A percentile compares a stretch with the other conserved stretches of the same genome.
These are phyloP conservation scores for Phytophthora foliorum DNA, from an alignment of 352 stramenopile genomes.

Conservation along the genomic window DNA sequence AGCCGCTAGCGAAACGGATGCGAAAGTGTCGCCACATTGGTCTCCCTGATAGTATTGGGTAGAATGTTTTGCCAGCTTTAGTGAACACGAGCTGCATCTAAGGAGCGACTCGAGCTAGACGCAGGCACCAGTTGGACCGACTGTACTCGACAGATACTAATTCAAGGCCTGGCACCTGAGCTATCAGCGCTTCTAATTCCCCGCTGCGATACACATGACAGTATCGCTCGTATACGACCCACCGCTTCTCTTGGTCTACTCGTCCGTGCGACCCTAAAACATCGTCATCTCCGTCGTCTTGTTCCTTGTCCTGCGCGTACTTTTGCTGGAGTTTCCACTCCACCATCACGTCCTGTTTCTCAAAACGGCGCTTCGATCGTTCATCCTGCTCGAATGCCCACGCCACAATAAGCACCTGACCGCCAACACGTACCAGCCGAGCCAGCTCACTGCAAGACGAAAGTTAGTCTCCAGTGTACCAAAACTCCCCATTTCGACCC, in stretches of 20 bases:
- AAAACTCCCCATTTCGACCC: background rate
- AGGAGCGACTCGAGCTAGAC: constrained; percentile 42
- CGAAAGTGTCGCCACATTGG: background rate
- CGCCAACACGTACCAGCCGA: constrained; percentile 68
- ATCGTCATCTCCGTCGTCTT: constrained; percentile 2
- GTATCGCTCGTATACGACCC: constrained; percentile 87
- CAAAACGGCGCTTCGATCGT: constrained; percentile 80
- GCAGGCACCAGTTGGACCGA: constrained; percentile 86
- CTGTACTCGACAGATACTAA: constrained; percentile 75
- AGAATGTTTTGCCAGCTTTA: background rate
- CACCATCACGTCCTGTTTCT: constrained; percentile 85
- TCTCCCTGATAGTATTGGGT: background rate
- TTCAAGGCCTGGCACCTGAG: constrained; percentile 61
- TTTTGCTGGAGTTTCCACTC: constrained; percentile 91
- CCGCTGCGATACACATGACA: constrained; percentile 84
- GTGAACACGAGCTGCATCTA: background rate
- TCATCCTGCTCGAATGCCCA: constrained; percentile 89
- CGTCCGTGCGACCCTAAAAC: constrained; percentile 42
- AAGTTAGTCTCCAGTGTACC: background rate
- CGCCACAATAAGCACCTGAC: constrained; percentile 69
- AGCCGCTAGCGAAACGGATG: constrained; percentile 17
- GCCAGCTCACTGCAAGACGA: constrained; percentile 63
- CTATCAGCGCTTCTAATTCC: constrained; percentile 75
- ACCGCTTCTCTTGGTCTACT: constrained; percentile 59
- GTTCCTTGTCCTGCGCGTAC: constrained; percentile 46